Conservation (phyloP, 208 protist genomes). For the Leishmania arabica region DNA sequence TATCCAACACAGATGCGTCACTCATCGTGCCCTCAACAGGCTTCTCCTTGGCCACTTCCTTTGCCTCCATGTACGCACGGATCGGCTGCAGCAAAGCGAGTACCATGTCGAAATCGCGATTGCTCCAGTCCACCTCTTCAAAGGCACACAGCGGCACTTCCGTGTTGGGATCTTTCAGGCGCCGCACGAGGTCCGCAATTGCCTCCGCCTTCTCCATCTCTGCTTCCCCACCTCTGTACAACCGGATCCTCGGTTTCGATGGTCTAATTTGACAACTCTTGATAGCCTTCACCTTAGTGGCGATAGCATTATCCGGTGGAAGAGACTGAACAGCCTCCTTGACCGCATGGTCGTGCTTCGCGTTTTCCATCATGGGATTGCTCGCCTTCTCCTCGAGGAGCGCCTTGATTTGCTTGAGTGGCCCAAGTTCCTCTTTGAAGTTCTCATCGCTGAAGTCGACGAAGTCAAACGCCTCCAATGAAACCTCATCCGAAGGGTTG, state of each 20-base stretch:
- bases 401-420: constrained; percentile 41
- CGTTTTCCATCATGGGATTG: constrained; percentile 29
- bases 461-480: constrained; percentile 43
- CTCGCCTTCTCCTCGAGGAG: constrained; percentile 49
- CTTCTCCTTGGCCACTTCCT: constrained; percentile 30
- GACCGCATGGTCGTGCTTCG: constrained; percentile 22
- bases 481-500: constrained; percentile 32
- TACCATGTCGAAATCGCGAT: constrained; percentile 48
- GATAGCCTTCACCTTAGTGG: constrained; percentile 37
- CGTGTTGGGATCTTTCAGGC: constrained; percentile 26
- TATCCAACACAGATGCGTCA: constrained; percentile 4
- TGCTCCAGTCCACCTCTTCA: constrained; percentile 51
- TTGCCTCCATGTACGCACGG: constrained; percentile 63
- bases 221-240: constrained; percentile 7
- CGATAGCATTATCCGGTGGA: constrained; percentile 37
- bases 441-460: constrained; percentile 54
- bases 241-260: constrained; percentile 7
- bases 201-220: constrained; percentile 37
- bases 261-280: constrained; percentile 24
- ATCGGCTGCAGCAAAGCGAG: constrained; percentile 42
- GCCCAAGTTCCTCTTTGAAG: constrained; percentile 45
- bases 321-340: constrained; percentile 42
- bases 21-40: constrained; percentile 5
- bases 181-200: constrained; percentile 40
- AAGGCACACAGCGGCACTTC: constrained; percentile 43